phyloP scores from a whole-genome alignment of 148 eudicot genomes.

The Rhododendron henanense region DNA sequence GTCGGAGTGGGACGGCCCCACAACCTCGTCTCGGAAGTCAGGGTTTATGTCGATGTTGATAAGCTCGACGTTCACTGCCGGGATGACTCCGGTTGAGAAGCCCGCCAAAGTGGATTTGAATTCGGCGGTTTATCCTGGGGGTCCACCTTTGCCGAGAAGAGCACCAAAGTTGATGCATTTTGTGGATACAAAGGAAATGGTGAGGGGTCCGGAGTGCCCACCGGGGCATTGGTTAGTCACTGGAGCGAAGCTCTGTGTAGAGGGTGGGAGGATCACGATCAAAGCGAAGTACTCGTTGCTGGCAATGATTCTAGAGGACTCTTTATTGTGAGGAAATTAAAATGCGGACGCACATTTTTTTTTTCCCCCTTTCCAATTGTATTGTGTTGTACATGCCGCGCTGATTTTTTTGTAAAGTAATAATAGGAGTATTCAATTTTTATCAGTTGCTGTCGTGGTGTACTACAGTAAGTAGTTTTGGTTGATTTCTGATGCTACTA shows the following conservation, averaged over 20 bases:
- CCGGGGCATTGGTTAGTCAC: conserved; percentile 96
- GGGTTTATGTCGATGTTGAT: conserved; percentile 77
- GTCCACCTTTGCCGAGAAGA: conserved; percentile 65
- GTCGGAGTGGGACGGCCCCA: conserved; percentile 77
- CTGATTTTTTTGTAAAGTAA: neutral
- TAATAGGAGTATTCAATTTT: neutral
- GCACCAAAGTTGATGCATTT: conserved; percentile 55
- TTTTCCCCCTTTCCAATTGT: neutral
- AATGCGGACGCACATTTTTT: neutral
- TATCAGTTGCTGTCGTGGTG: neutral
- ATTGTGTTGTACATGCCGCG: conserved; percentile 1
- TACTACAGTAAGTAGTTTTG: neutral
- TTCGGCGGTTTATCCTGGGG: conserved; percentile 77
- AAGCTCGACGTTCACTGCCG: conserved; percentile 69
- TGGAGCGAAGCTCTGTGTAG: conserved; percentile 76
- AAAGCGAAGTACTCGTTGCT: conserved; percentile 71
- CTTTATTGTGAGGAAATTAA: conserved; percentile 30
- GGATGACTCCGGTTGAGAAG: conserved; percentile 33
- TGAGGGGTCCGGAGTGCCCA: conserved; percentile 79
- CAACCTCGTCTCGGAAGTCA: conserved; percentile 62
- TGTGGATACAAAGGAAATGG: conserved; percentile 75
- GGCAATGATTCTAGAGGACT: conserved; percentile 62
- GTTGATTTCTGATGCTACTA: neutral
- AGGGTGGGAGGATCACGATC: conserved; percentile 62
- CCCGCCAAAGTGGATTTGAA: conserved; percentile 69